These are phyloP conservation scores for Podila epigama DNA, from an alignment of 192 early-diverging fungal species.

Conservation along the genomic window DNA sequence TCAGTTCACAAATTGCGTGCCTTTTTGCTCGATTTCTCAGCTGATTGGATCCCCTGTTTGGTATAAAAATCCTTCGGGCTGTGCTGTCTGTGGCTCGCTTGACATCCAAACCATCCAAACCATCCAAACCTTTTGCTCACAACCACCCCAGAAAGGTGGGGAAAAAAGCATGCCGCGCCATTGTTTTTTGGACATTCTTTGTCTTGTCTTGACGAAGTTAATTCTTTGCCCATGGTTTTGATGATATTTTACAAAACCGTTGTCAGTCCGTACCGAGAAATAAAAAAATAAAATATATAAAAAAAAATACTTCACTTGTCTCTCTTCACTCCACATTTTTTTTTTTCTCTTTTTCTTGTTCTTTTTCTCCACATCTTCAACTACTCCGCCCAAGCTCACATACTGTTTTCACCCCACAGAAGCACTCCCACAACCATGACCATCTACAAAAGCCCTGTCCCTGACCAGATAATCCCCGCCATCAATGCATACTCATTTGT, in stretches of 20 bases:
- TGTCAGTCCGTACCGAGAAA: neutral
- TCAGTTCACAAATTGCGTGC: too few species aligned
- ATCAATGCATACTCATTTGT: slow-evolving; percentile 54
- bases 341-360: slow-evolving; percentile 1
- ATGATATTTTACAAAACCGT: neutral
- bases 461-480: slow-evolving; percentile 49
- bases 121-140: too few species aligned
- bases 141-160: too few species aligned
- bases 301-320: neutral
- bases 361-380: neutral
- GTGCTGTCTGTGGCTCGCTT: too few species aligned
- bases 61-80: too few species aligned
- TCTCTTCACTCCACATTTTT: neutral
- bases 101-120: too few species aligned
- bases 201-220: too few species aligned
- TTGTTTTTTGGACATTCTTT: too few species aligned
- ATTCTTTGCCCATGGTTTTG: too few species aligned
- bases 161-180: too few species aligned
- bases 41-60: too few species aligned
- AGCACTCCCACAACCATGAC: slow-evolving; percentile 10
- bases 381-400: neutral
- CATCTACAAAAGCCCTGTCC: slow-evolving; percentile 45
- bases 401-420: neutral
- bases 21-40: too few species aligned
- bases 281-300: neutral